Evolutionary conservation across 2,329 filamentous ascomycete species (phyloP).

Genomic region (Talaromyces sp.): DNA sequence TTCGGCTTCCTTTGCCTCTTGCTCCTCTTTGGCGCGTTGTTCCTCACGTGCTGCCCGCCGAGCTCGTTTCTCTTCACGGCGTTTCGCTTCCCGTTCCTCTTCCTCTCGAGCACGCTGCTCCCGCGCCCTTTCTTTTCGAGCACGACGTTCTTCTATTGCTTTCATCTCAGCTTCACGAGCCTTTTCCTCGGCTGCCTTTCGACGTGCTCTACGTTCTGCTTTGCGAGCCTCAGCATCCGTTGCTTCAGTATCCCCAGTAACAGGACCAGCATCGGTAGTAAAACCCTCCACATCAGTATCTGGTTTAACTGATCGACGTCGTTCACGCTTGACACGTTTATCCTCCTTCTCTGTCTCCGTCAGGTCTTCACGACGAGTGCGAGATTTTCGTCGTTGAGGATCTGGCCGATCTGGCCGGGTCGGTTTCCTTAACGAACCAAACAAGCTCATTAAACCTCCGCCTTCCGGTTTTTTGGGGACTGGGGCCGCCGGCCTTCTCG

Average conservation of each 20-base stretch:
- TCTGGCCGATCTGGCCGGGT: conserved; percentile 20
- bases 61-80: conserved; percentile 25
- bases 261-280: conserved; percentile 38
- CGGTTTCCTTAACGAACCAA: conserved; percentile 44
- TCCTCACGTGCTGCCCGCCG: conserved; percentile 30
- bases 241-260: conserved; percentile 28
- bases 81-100: conserved; percentile 29
- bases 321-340: conserved; percentile 29
- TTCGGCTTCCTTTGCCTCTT: conserved; percentile 23
- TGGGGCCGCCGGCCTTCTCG: conserved; percentile 52
- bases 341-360: conserved; percentile 32
- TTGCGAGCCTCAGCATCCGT: conserved; percentile 55
- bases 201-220: conserved; percentile 55
- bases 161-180: conserved; percentile 25
- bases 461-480: conserved; percentile 52
- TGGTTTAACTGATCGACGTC: conserved; percentile 34
- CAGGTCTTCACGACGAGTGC: conserved; percentile 30
- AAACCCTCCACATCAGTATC: conserved; percentile 47
- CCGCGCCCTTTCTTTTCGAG: conserved; percentile 48
- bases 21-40: conserved; percentile 23
- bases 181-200: conserved; percentile 29
- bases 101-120: conserved; percentile 33
- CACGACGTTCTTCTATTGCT: conserved; percentile 34
- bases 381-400: conserved; percentile 30
- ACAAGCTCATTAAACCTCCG: conserved; percentile 55